A percentile compares a stretch with the other conserved stretches of the same genome.
These are phyloP conservation scores for Vicia sativa DNA, from an alignment of 306 rosid genomes.

Conservation along the genomic window DNA sequence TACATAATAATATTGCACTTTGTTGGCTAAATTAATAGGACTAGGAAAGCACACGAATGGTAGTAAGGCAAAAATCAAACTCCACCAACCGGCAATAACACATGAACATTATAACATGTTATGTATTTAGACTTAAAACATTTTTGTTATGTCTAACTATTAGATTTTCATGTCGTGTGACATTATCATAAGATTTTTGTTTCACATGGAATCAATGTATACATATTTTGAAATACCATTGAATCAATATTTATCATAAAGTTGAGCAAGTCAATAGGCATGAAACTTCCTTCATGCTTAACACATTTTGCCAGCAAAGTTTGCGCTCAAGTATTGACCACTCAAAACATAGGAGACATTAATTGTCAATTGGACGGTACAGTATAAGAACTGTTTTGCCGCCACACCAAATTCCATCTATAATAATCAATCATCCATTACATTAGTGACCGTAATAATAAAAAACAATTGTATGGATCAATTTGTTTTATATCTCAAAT, in stretches of 20 bases:
- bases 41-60: constrained; percentile 35
- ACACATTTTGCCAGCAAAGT: constrained; percentile 37
- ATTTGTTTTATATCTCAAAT: background rate
- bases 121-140: constrained; percentile 6
- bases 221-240: background rate
- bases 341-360: constrained; percentile 31
- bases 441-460: background rate
- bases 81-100: constrained; percentile 47
- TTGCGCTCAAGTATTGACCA: constrained; percentile 36
- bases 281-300: constrained; percentile 38
- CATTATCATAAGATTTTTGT: constrained; percentile 17
- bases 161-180: constrained; percentile 36
- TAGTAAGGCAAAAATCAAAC: constrained; percentile 26
- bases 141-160: constrained; percentile 21
- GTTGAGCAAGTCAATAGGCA: constrained; percentile 18
- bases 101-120: constrained; percentile 32
- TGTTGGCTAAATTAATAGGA: constrained; percentile 41
- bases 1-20: background rate
- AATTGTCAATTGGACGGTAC: constrained; percentile 37
- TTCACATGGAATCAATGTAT: constrained; percentile 19
- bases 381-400: background rate
- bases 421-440: background rate
- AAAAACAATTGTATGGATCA: background rate
- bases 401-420: background rate
- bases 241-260: constrained; percentile 16